Evolutionary conservation across 495 filamentous ascomycete genomes (phyloP), one percentile per base, ranked within the genome.

Genomic region (Penicillium coprophilum): DNA sequence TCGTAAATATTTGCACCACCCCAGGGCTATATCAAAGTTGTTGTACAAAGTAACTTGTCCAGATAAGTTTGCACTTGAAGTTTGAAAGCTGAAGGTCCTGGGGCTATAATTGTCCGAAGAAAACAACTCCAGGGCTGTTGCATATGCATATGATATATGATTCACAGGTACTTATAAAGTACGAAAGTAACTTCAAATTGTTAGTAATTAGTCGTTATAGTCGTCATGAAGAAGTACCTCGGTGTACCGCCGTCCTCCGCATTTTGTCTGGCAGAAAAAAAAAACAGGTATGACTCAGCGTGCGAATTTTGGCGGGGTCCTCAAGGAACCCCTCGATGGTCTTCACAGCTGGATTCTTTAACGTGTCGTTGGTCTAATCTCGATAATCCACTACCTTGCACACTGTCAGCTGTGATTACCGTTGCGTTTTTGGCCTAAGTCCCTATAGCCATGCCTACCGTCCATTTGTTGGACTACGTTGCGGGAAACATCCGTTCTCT

Each of bases 401-500:
- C 15, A 24, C n/a, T 28, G 17, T 6, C 40, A 15, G 40, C 12
- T 50, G 47, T 2, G 11, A 46, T 28, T 4, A 20, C 20, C 9
- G 49, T 20, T 46, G 31, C 30, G 2, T 13, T 52, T 23, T 19
- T 46, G 34, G 57, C 15, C 41, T 47, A 28, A 31, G 27, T 19
- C 19, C 17, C 30, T n/a, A 36, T 28, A 59, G 57, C 49, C 41
- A 96, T 96, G 92, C 87, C 92, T 34, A 92, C 82, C 15, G 94
- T 97, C 52, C 87, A 98, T 77, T 79, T 98, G 47, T 84, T 98
- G 34, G 92, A 97, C 70, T 87, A 87, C 63, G 85, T 87, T 34
- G 85, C 85, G 31, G 94, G 94, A 58, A 98, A 98, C 74, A 84
- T 97, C 55, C 87, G 94, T 48, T 96, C 91, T 45, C 81, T 98